Evolutionary conservation across 257 asterid species (phyloP).

Genomic region (Solanum tacnaense): DNA sequence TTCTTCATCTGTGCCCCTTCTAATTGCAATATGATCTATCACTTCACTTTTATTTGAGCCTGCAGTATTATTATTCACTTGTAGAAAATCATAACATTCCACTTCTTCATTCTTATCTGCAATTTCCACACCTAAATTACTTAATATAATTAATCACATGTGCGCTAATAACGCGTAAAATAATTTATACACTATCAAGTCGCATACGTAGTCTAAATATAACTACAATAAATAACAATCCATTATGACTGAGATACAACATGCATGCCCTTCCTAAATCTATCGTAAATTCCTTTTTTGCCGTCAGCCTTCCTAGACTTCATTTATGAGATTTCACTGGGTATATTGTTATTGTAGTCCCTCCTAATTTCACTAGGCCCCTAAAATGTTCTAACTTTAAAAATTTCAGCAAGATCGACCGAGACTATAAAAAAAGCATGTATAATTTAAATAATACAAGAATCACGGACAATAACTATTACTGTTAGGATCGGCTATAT

Average conservation of each 20-base stretch:
- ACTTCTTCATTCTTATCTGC: conserved; percentile 45
- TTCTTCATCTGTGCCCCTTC: conserved; percentile 26
- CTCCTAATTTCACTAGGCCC: not conserved
- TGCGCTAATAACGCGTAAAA: not conserved
- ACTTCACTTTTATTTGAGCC: conserved; percentile 71
- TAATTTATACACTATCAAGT: not conserved
- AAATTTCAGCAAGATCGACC: not conserved
- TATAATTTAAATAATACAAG: not conserved
- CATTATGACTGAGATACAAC: not conserved
- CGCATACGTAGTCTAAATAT: not conserved
- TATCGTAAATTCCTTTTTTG: no score
- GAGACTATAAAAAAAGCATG: not conserved
- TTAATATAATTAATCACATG: not conserved
- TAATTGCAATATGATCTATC: conserved; percentile 36
- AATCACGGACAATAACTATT: not conserved
- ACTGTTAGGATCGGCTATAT: not conserved
- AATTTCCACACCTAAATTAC: not conserved
- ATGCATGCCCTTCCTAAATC: no score
- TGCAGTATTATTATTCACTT: conserved; percentile 38
- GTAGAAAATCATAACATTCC: conserved; percentile 65
- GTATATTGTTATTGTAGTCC: not conserved
- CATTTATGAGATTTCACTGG: no score
- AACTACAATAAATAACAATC: no score
- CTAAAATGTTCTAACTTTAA: not conserved
- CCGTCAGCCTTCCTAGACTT: no score